phyloP scores from a whole-genome alignment of 2,329 filamentous ascomycete species.

The Fusarium longipes region DNA sequence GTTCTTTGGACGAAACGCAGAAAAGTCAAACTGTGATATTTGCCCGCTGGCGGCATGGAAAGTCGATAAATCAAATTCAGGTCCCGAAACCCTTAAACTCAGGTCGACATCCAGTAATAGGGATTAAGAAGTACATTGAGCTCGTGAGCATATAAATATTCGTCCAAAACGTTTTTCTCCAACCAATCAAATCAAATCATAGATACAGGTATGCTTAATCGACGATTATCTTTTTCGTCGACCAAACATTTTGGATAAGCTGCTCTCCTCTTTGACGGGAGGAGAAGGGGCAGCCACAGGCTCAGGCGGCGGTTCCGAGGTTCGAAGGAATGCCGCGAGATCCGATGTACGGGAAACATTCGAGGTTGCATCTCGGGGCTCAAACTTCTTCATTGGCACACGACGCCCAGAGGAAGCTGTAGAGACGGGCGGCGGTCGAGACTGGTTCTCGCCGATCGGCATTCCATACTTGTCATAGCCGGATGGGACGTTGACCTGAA shows the following conservation, averaged over 20 bases:
- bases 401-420: slow-evolving; percentile 54
- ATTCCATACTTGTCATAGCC: slow-evolving; percentile 57
- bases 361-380: slow-evolving; percentile 64
- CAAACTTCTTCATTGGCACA: slow-evolving; percentile 67
- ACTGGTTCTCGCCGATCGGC: slow-evolving; percentile 40
- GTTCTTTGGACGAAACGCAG: slow-evolving; percentile 18
- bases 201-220: slow-evolving; percentile 40
- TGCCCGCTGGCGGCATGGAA: slow-evolving; percentile 10
- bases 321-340: slow-evolving; percentile 77
- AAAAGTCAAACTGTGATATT: slow-evolving; percentile 26
- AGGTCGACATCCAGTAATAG: slow-evolving; percentile 38
- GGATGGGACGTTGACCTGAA: slow-evolving; percentile 62
- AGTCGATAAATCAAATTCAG: not conserved
- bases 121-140: slow-evolving; percentile 46
- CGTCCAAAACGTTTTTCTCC: slow-evolving; percentile 21
- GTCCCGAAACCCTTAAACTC: slow-evolving; percentile 8
- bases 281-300: slow-evolving; percentile 44
- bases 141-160: slow-evolving; percentile 43
- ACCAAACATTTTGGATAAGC: slow-evolving; percentile 61
- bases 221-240: slow-evolving; percentile 60
- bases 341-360: slow-evolving; percentile 71
- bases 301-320: slow-evolving; percentile 71
- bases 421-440: slow-evolving; percentile 39
- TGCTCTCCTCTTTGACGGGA: slow-evolving; percentile 53
- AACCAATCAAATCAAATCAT: slow-evolving; percentile 28